Evolutionary conservation across 2,329 filamentous ascomycete species (phyloP), one percentile per base, ranked within the genome.

Genomic region (Hypoxylon sp.): DNA sequence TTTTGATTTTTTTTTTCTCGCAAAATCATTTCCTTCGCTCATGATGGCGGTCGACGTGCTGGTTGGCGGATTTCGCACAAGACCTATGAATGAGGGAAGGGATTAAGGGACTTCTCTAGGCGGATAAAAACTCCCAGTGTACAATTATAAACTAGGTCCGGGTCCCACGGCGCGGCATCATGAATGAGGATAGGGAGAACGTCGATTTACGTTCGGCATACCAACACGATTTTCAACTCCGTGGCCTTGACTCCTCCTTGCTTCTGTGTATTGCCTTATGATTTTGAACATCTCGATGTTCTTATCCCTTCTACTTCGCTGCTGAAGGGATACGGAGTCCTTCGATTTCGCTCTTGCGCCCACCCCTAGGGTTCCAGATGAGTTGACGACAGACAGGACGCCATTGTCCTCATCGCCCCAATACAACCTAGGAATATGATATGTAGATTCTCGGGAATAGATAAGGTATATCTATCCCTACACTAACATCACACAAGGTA

Each of bases 141-240:
- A 68, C 52, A 56, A 42, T 57, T 68, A 66, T 67, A 59, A 50
- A 60, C 58, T 29, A 27, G 24, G 46, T 57, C 47, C 24, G 27
- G 42, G 52, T 52, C 50, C 57, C 55, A 29, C 37, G 65, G 47
- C 47, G 46, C 37, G 46, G 48, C 24, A 61, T 37, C 56, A 51
- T 44, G 39, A 51, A 64, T 44, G 53, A 59, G 48, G 51, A 55
- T 39, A 46, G 48, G 44, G 39, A 50, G 44, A 61, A 48, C 46
- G 65, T 44, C 48, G 56, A 65, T 65, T 60, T 48, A 51, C 19
- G 56, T 46, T 54, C 52, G 44, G 32, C 56, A 50, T 35, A 60
- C 54, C 35, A 50, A 59, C 55, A 53, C 29, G 42, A 65, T 58
- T 53, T 52, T 63, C 53, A 56, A 56, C 46, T 52, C 60, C 35